Evolutionary conservation across 352 stramenopile genomes (phyloP).

Genomic region (Phytophthora syringae): DNA sequence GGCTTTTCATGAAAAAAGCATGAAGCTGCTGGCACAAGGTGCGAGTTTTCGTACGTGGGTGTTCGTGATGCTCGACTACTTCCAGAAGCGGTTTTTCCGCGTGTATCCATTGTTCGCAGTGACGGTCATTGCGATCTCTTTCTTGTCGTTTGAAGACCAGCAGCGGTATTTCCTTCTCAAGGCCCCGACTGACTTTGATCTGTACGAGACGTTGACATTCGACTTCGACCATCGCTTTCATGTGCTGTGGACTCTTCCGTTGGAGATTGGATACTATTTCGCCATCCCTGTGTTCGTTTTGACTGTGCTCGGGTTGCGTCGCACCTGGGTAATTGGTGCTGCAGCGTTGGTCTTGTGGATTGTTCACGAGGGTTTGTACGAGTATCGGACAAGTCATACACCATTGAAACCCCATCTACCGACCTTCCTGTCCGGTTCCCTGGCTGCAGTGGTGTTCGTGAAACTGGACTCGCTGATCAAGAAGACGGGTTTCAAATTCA

Average conservation of each 20-base stretch:
- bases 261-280: slow-evolving; percentile 61
- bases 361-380: slow-evolving; percentile 27
- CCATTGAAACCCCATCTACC: slow-evolving; percentile 38
- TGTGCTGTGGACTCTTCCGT: slow-evolving; percentile 61
- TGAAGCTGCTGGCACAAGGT: slow-evolving; percentile 34
- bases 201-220: slow-evolving; percentile 52
- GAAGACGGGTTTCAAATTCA: slow-evolving; percentile 29
- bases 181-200: slow-evolving; percentile 35
- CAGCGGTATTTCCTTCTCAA: slow-evolving; percentile 39
- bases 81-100: slow-evolving; percentile 58
- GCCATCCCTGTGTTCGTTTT: slow-evolving; percentile 49
- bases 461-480: slow-evolving; percentile 34
- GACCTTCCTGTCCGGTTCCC: slow-evolving; percentile 47
- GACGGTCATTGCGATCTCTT: slow-evolving; percentile 32
- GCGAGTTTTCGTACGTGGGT: slow-evolving; percentile 21
- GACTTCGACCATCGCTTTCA: slow-evolving; percentile 43
- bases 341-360: slow-evolving; percentile 35
- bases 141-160: slow-evolving; percentile 37
- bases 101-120: slow-evolving; percentile 62
- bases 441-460: slow-evolving; percentile 43
- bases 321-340: slow-evolving; percentile 34
- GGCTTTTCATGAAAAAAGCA: slow-evolving; percentile 50
- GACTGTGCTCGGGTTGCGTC: slow-evolving; percentile 28
- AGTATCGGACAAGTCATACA: slow-evolving; percentile 38
- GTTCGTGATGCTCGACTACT: slow-evolving; percentile 46